These are phyloP conservation scores for Podaxis pistillaris DNA, from an alignment of 768 basidiomycete genomes.

Conservation along the genomic window DNA sequence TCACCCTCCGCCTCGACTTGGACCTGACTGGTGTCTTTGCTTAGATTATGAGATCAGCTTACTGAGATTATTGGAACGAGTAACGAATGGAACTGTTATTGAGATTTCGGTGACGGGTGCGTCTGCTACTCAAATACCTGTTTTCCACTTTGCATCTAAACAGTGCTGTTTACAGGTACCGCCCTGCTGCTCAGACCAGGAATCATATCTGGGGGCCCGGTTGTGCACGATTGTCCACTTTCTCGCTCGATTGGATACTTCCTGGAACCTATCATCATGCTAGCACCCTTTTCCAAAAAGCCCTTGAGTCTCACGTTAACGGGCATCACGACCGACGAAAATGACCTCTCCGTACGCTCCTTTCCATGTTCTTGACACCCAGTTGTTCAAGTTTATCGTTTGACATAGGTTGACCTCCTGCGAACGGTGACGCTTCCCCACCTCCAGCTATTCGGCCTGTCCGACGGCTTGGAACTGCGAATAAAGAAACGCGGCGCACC, in stretches of 20 bases:
- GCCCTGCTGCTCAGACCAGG: conserved; percentile 91
- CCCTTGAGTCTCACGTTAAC: conserved; percentile 76
- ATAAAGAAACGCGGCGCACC: conserved; percentile 94
- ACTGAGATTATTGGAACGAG: conserved; percentile 81
- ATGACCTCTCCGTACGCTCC: conserved; percentile 77
- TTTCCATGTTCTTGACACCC: not conserved
- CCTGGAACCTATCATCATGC: conserved; percentile 83
- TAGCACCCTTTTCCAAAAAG: conserved; percentile 92
- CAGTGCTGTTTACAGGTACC: conserved; percentile 57
- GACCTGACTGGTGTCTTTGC: not conserved
- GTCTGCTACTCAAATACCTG: conserved; percentile 29
- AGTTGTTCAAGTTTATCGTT: not conserved
- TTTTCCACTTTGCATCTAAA: not conserved
- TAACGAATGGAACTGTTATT: conserved; percentile 91
- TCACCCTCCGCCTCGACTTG: conserved; percentile 3
- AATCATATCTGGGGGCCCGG: conserved; percentile 77
- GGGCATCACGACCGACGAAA: conserved; percentile 91
- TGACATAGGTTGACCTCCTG: conserved; percentile 74
- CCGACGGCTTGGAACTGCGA: conserved; percentile 88
- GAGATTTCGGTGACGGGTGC: conserved; percentile 95
- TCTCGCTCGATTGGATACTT: conserved; percentile 94
- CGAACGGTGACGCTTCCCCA: conserved; percentile 90
- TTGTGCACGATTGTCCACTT: conserved; percentile 85
- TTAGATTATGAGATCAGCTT: conserved; percentile 92
- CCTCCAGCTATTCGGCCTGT: conserved; percentile 85